Percentiles rank a stretch among this genome's conserved stretches.
Evolutionary conservation across 2,329 filamentous ascomycete genomes (phyloP).

Genomic region (Onygenales sp.): DNA sequence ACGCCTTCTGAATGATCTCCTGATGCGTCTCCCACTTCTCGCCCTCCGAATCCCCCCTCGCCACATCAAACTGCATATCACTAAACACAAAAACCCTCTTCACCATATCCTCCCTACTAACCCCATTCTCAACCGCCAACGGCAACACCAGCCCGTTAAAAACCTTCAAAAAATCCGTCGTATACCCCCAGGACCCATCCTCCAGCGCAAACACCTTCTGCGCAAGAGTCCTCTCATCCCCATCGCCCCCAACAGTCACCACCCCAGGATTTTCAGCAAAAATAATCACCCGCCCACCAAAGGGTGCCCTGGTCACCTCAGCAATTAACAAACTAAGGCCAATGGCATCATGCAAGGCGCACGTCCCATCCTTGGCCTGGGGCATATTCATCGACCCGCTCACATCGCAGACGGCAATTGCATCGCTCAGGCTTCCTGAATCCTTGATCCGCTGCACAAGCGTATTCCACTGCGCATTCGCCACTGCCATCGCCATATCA

Average conservation of each 20-base stretch:
- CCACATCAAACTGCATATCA: constrained; percentile 51
- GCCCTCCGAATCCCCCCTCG: constrained; percentile 10
- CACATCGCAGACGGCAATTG: constrained; percentile 51
- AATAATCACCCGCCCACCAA: constrained; percentile 47
- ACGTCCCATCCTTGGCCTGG: constrained; percentile 36
- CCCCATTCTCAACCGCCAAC: constrained; percentile 41
- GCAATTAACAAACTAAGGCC: constrained; percentile 49
- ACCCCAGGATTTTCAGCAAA: constrained; percentile 39
- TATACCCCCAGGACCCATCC: constrained; percentile 29
- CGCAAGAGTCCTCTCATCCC: constrained; percentile 21
- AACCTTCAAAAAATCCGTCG: constrained; percentile 46
- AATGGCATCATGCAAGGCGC: constrained; percentile 45
- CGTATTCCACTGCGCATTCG: constrained; percentile 40
- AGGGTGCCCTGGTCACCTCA: constrained; percentile 44
- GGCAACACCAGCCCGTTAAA: constrained; percentile 47
- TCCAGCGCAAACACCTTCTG: constrained; percentile 33
- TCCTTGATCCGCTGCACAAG: constrained; percentile 50
- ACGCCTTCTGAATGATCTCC: constrained; percentile 41
- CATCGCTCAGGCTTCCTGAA: constrained; percentile 43
- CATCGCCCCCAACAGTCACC: constrained; percentile 29
- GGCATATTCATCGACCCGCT: constrained; percentile 40
- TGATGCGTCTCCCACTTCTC: constrained; percentile 39
- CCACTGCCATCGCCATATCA: neutral
- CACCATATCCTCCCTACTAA: constrained; percentile 50
- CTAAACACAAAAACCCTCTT: constrained; percentile 53